A percentile compares a stretch with the other conserved stretches of the same genome.
Conservation (phyloP, 163 green algal genomes). For the Chlorella variabilis region DNA sequence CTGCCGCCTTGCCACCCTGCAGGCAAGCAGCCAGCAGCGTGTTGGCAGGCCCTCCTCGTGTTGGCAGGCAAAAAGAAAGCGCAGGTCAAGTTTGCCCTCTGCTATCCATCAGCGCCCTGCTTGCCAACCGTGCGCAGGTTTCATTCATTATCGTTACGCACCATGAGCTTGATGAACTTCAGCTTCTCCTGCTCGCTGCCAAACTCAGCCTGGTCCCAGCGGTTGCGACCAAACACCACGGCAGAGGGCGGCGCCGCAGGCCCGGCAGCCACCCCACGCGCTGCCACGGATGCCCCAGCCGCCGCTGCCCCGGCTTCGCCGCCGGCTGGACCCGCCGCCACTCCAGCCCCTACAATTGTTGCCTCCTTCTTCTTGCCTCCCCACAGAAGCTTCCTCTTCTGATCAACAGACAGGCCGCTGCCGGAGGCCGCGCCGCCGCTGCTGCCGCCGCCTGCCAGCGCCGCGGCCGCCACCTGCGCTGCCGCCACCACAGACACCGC, state of each 20-base stretch:
- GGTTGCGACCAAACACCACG: conserved; percentile 31
- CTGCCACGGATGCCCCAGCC: background rate
- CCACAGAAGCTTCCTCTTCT: conserved; percentile 41
- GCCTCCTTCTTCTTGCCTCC: conserved; percentile 28
- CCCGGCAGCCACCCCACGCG: no score
- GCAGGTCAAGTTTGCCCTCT: no score
- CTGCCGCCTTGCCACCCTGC: conserved; percentile 18
- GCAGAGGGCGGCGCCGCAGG: background rate
- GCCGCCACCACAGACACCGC: background rate
- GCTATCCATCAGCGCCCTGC: no score
- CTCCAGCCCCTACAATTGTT: background rate
- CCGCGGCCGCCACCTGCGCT: background rate
- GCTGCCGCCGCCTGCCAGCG: background rate
- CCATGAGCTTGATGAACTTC: conserved; percentile 40
- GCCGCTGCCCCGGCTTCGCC: background rate
- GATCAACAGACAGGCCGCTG: conserved; percentile 2
- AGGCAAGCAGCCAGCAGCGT: background rate
- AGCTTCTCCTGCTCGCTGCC: conserved; percentile 7
- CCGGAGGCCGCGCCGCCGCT: background rate
- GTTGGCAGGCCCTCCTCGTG: background rate
- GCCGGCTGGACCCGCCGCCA: background rate
- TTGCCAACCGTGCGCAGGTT: background rate
- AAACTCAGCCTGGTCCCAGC: conserved; percentile 33
- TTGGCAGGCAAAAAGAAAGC: no score
- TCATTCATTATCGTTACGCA: background rate